Percentiles rank a stretch among this genome's conserved stretches.
phyloP scores from a whole-genome alignment of 352 stramenopile species.

The Phytopythium aichiense region DNA sequence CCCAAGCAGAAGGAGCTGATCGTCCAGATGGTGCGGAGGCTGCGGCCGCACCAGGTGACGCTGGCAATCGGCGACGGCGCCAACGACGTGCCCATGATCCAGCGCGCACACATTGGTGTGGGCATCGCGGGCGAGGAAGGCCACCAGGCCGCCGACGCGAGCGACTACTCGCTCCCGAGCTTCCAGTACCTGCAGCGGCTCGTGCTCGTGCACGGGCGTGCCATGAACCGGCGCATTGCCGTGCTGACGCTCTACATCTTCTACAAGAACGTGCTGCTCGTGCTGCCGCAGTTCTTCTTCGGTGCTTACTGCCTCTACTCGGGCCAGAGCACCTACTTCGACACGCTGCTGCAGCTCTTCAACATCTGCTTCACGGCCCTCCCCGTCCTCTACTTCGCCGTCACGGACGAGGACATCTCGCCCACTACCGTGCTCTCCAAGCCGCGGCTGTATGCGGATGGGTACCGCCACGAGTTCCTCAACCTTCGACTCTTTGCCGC shows the following conservation, averaged over 20 bases:
- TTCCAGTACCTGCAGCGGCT: constrained; percentile 86
- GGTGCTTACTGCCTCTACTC: constrained; percentile 70
- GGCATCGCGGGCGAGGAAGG: constrained; percentile 63
- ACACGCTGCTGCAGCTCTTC: constrained; percentile 71
- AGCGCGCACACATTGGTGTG: constrained; percentile 64
- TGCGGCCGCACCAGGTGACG: constrained; percentile 50
- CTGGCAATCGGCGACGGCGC: constrained; percentile 88
- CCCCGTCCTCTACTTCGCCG: constrained; percentile 57
- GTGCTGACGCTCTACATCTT: constrained; percentile 82
- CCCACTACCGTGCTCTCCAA: constrained; percentile 33
- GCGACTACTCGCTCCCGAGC: constrained; percentile 87
- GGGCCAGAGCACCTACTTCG: constrained; percentile 75
- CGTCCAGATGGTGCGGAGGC: constrained; percentile 87
- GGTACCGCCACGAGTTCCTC: constrained; percentile 41
- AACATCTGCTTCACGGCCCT: constrained; percentile 81
- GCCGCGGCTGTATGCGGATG: constrained; percentile 54
- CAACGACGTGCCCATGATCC: constrained; percentile 93
- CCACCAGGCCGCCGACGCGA: constrained; percentile 85
- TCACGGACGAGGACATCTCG: constrained; percentile 58
- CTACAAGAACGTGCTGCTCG: constrained; percentile 85
- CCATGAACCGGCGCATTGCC: constrained; percentile 65
- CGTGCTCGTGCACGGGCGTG: constrained; percentile 82
- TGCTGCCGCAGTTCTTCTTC: constrained; percentile 78
- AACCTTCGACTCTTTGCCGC: constrained; percentile 39
- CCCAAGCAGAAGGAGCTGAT: constrained; percentile 97